Conservation (phyloP, 352 stramenopile genomes). For the Globisporangium nagaii region DNA sequence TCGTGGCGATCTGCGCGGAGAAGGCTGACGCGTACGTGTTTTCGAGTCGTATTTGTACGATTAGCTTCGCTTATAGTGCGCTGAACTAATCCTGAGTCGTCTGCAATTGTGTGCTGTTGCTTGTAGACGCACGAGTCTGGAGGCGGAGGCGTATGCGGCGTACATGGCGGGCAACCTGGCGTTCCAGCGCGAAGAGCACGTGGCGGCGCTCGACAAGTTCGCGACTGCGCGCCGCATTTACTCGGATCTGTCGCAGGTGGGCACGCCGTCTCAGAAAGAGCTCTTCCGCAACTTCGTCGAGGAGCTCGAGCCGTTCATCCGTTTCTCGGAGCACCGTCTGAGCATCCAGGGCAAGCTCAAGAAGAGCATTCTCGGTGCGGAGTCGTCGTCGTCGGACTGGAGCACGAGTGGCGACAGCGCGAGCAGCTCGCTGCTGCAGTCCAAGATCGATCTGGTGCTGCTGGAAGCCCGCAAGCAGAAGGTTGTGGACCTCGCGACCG, state of each 20-base stretch:
- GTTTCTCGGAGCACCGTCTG: slow-evolving; percentile 80
- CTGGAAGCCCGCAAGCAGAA: slow-evolving; percentile 83
- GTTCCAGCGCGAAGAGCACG: slow-evolving; percentile 86
- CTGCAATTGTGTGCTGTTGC: not conserved
- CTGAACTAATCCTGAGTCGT: not conserved
- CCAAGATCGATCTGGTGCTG: slow-evolving; percentile 80
- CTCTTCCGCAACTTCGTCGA: slow-evolving; percentile 63
- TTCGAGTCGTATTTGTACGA: not conserved
- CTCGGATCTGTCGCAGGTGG: slow-evolving; percentile 73
- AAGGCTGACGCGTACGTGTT: slow-evolving; percentile 71
- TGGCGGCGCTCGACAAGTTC: slow-evolving; percentile 77
- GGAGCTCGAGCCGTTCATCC: slow-evolving; percentile 80
- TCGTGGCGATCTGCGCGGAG: slow-evolving; percentile 68
- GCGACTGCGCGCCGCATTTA: slow-evolving; percentile 79
- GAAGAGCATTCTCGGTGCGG: slow-evolving; percentile 16
- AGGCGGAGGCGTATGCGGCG: slow-evolving; percentile 84
- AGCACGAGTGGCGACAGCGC: slow-evolving; percentile 58
- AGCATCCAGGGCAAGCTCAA: slow-evolving; percentile 48
- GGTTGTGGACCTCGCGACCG: slow-evolving; percentile 69
- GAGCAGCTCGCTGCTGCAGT: slow-evolving; percentile 71
- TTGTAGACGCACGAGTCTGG: slow-evolving; percentile 72
- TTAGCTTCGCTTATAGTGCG: not conserved
- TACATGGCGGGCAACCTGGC: slow-evolving; percentile 87
- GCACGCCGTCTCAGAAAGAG: slow-evolving; percentile 77
- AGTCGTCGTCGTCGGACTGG: slow-evolving; percentile 40